Evolutionary conservation across 1,139 yeast genomes (phyloP).

Genomic region (Hyphopichia wangnamkhiaoensis): DNA sequence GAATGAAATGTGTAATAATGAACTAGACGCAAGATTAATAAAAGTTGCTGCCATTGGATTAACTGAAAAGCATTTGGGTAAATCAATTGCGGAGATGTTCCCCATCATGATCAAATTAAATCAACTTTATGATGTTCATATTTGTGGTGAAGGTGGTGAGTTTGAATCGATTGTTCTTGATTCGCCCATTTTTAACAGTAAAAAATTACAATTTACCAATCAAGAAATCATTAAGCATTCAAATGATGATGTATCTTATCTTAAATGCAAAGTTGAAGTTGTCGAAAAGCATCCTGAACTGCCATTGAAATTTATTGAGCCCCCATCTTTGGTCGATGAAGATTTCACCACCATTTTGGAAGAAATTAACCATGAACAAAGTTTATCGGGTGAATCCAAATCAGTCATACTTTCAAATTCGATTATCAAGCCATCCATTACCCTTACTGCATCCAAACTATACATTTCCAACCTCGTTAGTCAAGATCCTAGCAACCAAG

Average conservation of each 20-base stretch:
- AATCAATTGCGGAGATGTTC: conserved; percentile 59
- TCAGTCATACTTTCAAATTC: too few relatives aligned
- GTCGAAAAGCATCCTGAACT: conserved; percentile 37
- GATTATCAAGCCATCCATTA: not conserved
- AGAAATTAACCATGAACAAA: conserved; percentile 22
- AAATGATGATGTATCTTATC: conserved; percentile 62
- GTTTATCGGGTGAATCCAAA: not conserved
- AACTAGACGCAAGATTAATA: conserved; percentile 79
- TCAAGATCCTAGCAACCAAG: conserved; percentile 5
- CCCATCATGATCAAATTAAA: conserved; percentile 63
- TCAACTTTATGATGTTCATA: conserved; percentile 73
- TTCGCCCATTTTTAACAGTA: conserved; percentile 71
- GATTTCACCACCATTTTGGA: conserved; percentile 33
- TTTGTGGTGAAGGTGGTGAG: conserved; percentile 99
- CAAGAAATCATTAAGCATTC: conserved; percentile 47
- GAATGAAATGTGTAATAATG: conserved; percentile 74
- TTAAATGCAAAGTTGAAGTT: conserved; percentile 47
- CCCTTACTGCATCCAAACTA: conserved; percentile 27
- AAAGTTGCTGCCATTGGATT: conserved; percentile 95
- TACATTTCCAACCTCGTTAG: conserved; percentile 55
- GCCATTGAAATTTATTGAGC: conserved; percentile 16
- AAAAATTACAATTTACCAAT: conserved; percentile 48
- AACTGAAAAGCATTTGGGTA: conserved; percentile 63
- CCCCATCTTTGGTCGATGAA: conserved; percentile 52
- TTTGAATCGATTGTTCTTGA: conserved; percentile 91